phyloP scores from a whole-genome alignment of 805 yeast genomes.

The Wickerhamomyces xylosicus region DNA sequence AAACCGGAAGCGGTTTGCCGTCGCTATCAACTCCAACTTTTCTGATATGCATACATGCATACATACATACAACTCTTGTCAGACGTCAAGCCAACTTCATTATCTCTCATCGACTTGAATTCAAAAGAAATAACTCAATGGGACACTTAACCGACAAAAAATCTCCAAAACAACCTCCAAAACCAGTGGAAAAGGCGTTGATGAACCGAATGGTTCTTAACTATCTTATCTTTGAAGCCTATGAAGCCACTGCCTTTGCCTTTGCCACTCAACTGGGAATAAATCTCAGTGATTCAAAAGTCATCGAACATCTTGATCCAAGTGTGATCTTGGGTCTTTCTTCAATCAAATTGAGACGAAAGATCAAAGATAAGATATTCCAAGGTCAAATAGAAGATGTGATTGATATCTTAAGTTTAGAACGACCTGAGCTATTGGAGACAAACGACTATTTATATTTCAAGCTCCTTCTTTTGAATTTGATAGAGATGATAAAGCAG shows the following conservation, averaged over 20 bases:
- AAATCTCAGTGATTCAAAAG: constrained; percentile 14
- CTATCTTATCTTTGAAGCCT: constrained; percentile 71
- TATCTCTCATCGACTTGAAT: no score
- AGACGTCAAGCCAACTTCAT: no score
- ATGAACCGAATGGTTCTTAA: constrained; percentile 42
- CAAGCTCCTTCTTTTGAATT: constrained; percentile 56
- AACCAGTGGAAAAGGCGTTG: no score
- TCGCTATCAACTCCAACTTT: no score
- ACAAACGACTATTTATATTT: constrained; percentile 57
- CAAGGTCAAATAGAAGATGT: constrained; percentile 54
- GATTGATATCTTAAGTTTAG: constrained; percentile 42
- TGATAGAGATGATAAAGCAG: constrained; percentile 64
- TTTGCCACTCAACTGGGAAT: constrained; percentile 22
- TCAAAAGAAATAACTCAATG: no score
- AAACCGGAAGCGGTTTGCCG: no score
- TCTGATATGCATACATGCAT: no score
- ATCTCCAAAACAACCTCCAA: no score
- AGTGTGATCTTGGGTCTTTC: constrained; percentile 29
- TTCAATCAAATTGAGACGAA: constrained; percentile 41
- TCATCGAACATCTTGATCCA: constrained; percentile 1
- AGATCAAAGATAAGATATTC: constrained; percentile 42
- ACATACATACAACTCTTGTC: no score
- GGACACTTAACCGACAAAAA: no score
- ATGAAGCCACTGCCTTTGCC: constrained; percentile 50
- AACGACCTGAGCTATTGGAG: constrained; percentile 59